Evolutionary conservation across 108 stramenopile species (phyloP).

Genomic region (Mayamaea pseudoterrestris): DNA sequence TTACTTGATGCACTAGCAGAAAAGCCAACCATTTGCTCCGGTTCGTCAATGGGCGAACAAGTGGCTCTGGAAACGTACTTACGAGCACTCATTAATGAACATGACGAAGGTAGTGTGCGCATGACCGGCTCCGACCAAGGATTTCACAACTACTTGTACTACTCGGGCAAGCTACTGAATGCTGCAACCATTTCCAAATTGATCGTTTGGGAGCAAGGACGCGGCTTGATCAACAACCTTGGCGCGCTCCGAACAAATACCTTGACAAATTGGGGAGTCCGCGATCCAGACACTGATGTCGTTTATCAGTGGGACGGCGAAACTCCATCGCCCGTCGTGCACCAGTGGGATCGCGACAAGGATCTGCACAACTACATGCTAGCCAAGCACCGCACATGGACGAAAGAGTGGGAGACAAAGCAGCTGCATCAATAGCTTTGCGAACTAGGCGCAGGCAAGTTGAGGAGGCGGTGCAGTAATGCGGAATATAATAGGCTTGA

Average conservation of each 20-base stretch:
- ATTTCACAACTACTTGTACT: constrained; percentile 67
- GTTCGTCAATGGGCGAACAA: constrained; percentile 75
- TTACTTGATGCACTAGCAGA: constrained; percentile 26
- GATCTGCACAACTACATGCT: constrained; percentile 23
- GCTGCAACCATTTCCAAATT: constrained; percentile 39
- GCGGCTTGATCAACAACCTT: constrained; percentile 74
- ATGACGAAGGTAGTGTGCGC: constrained; percentile 49
- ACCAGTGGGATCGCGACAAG: constrained; percentile 79
- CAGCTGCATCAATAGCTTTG: too few relatives aligned
- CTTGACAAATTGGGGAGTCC: constrained; percentile 49
- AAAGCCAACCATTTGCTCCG: constrained; percentile 65
- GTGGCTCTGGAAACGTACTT: constrained; percentile 70
- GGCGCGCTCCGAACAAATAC: constrained; percentile 52
- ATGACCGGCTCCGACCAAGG: constrained; percentile 80
- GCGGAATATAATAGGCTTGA: too few relatives aligned
- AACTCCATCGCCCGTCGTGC: constrained; percentile 60
- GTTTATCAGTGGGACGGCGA: constrained; percentile 74
- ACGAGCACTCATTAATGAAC: constrained; percentile 69
- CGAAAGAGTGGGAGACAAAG: constrained; percentile 1
- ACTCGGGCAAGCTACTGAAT: constrained; percentile 38
- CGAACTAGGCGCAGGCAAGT: too few relatives aligned
- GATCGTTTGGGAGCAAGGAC: constrained; percentile 67
- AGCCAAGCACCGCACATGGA: constrained; percentile 1
- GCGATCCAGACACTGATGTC: constrained; percentile 30
- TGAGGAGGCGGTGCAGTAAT: too few relatives aligned